Percentiles rank a stretch among this genome's conserved stretches.
Evolutionary conservation across 2,329 filamentous ascomycete genomes (phyloP).

Genomic region (Anthostomella pinea): DNA sequence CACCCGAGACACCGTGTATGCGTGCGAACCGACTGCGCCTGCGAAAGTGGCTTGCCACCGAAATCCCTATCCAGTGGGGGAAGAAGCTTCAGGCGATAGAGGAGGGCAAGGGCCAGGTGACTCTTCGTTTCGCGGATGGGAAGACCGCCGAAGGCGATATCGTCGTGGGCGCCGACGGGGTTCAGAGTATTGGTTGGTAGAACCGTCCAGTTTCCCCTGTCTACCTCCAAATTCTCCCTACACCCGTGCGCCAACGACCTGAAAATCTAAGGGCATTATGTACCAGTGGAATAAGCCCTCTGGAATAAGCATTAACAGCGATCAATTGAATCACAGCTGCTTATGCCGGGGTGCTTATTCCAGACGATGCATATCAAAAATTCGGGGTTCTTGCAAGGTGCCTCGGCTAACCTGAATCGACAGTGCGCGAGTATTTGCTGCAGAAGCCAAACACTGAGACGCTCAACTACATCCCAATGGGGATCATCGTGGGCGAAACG

Average conservation of each 20-base stretch:
- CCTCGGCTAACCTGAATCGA: slow-evolving; percentile 1
- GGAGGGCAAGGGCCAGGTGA: slow-evolving; percentile 13
- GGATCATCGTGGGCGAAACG: slow-evolving; percentile 23
- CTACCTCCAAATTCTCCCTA: too few species aligned
- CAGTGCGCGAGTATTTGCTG: slow-evolving; percentile 24
- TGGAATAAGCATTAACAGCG: too few species aligned
- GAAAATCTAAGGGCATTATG: too few species aligned
- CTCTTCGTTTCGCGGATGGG: slow-evolving; percentile 26
- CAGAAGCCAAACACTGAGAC: slow-evolving; percentile 15
- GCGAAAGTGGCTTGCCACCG: slow-evolving; percentile 25
- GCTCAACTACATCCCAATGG: slow-evolving; percentile 16
- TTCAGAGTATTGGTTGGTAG: slow-evolving; percentile 24
- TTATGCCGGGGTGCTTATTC: too few species aligned
- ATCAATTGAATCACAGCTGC: too few species aligned
- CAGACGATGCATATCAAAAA: background rate
- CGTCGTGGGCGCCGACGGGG: slow-evolving; percentile 28
- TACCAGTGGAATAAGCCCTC: too few species aligned
- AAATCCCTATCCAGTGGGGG: slow-evolving; percentile 26
- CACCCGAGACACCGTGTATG: slow-evolving; percentile 10
- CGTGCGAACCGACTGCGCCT: slow-evolving; percentile 23
- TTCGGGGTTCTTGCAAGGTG: too few species aligned
- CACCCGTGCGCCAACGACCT: too few species aligned
- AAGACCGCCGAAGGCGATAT: slow-evolving; percentile 23
- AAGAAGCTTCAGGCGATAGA: slow-evolving; percentile 20
- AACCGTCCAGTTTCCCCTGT: too few species aligned